Evolutionary conservation across 768 basidiomycete genomes (phyloP).

Genomic region (Exsudoporus frostii): DNA sequence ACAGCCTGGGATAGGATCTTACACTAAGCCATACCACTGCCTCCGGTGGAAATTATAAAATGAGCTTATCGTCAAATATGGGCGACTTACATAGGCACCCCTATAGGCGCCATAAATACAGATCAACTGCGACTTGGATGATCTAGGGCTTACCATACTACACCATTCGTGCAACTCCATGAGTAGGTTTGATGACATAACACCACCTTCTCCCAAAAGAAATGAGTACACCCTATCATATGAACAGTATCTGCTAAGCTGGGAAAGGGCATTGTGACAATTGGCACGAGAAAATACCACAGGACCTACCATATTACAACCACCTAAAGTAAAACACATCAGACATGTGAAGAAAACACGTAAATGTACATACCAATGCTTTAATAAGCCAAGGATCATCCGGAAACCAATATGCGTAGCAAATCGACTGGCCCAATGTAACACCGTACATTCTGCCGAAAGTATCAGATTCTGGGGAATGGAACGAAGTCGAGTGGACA

Average conservation of each 20-base stretch:
- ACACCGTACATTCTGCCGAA: slow-evolving; percentile 10
- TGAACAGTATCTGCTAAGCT: slow-evolving; percentile 9
- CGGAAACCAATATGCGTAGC: slow-evolving; percentile 12
- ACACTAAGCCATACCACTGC: not conserved
- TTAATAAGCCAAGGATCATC: slow-evolving; percentile 1
- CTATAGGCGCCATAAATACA: not conserved
- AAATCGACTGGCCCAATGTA: slow-evolving; percentile 10
- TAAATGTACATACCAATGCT: not conserved
- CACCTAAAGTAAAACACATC: slow-evolving; percentile 1
- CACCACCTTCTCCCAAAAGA: not conserved
- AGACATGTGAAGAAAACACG: not conserved
- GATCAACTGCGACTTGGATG: not conserved
- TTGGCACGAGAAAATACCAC: not conserved
- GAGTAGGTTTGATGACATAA: not conserved
- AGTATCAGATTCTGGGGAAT: not conserved
- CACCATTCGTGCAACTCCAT: not conserved
- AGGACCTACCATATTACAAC: not conserved
- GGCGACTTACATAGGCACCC: slow-evolving; percentile 7
- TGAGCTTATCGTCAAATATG: not conserved
- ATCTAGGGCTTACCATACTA: not conserved
- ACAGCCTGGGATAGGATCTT: not conserved
- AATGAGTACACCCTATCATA: not conserved
- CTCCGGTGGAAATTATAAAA: not conserved
- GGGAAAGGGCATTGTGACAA: not conserved
- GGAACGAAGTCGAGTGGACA: not conserved